Percentiles rank a stretch among this genome's conserved stretches.
phyloP scores from a whole-genome alignment of 2,329 filamentous ascomycete species.

The Ramichloridium luteum region DNA sequence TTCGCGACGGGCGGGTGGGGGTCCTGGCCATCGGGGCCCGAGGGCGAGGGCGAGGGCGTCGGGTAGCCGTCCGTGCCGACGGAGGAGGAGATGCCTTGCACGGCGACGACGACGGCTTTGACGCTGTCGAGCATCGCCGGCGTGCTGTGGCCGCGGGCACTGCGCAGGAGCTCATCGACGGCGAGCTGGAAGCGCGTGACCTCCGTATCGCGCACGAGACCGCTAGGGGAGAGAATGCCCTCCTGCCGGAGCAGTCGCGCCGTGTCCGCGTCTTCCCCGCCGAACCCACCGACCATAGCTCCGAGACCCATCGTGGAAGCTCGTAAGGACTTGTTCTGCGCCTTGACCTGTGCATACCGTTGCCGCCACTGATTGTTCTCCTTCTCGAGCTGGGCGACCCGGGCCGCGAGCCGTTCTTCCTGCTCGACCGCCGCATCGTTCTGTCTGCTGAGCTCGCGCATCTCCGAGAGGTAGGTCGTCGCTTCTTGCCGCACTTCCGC shows the following conservation, averaged over 20 bases:
- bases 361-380: slow-evolving; percentile 85
- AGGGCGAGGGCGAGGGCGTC: slow-evolving; percentile 20
- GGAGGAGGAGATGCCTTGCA: slow-evolving; percentile 75
- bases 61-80: slow-evolving; percentile 38
- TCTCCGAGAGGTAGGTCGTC: slow-evolving; percentile 72
- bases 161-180: slow-evolving; percentile 77
- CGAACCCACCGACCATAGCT: slow-evolving; percentile 28
- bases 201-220: slow-evolving; percentile 79
- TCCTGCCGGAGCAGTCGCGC: slow-evolving; percentile 53
- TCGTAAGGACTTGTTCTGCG: slow-evolving; percentile 70
- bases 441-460: slow-evolving; percentile 73
- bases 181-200: slow-evolving; percentile 91
- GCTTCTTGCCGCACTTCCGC: slow-evolving; percentile 80
- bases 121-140: slow-evolving; percentile 69
- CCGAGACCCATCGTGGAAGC: slow-evolving; percentile 69
- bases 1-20: slow-evolving; percentile 31
- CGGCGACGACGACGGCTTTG: slow-evolving; percentile 71
- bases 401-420: slow-evolving; percentile 64
- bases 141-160: slow-evolving; percentile 61
- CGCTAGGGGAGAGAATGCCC: slow-evolving; percentile 47
- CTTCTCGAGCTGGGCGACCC: slow-evolving; percentile 63
- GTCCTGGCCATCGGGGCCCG: slow-evolving; percentile 10
- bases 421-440: slow-evolving; percentile 68
- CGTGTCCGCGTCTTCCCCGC: slow-evolving; percentile 49
- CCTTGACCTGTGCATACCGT: slow-evolving; percentile 77